Conservation (phyloP, 495 filamentous ascomycete species). For the Bombardia bombarda region DNA sequence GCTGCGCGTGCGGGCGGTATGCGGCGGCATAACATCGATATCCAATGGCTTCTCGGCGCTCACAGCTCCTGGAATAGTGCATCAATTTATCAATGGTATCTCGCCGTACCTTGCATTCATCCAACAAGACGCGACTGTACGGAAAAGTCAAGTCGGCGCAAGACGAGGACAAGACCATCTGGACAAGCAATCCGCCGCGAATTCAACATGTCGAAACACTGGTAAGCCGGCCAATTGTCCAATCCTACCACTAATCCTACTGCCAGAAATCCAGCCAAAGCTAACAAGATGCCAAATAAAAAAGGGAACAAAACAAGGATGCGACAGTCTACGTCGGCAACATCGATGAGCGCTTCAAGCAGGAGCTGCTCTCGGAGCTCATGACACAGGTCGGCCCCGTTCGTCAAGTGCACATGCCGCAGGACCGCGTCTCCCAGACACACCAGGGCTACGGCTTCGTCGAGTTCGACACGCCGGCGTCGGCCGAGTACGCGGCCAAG, state of each 20-base stretch:
- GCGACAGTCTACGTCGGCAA: constrained; percentile 98
- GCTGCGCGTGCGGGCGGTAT: too few relatives aligned
- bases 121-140: too few relatives aligned
- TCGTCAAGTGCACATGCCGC: constrained; percentile 94
- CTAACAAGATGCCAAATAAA: background rate
- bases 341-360: constrained; percentile 89
- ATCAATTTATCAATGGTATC: too few relatives aligned
- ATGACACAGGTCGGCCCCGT: constrained; percentile 96
- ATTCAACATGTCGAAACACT: constrained; percentile 48
- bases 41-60: too few relatives aligned
- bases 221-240: constrained; percentile 43
- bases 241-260: background rate
- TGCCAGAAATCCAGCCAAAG: background rate
- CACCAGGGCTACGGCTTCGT: constrained; percentile 99
- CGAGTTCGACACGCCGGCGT: constrained; percentile 91
- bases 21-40: too few relatives aligned
- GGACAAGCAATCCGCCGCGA: background rate
- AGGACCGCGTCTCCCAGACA: constrained; percentile 90
- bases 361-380: constrained; percentile 89
- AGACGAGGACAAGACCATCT: background rate
- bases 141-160: too few relatives aligned
- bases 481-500: constrained; percentile 93
- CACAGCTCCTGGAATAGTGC: too few relatives aligned
- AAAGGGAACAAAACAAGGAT: constrained; percentile 97
- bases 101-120: too few relatives aligned